phyloP scores from a whole-genome alignment of 1,284 basidiomycete genomes.

The Ustilago hordei region DNA sequence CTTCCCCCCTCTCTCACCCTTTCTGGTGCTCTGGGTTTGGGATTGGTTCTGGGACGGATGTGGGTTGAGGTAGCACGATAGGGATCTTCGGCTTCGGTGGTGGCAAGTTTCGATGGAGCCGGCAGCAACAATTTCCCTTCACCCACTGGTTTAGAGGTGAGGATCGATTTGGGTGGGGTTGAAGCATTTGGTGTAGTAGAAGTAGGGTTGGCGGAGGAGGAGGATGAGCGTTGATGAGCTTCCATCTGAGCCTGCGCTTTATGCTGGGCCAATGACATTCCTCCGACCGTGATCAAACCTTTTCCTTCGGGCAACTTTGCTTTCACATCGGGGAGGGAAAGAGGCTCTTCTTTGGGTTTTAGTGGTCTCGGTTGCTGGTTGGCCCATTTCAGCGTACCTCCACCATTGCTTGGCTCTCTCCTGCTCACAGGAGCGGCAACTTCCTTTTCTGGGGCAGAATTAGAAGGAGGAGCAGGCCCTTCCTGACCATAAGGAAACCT shows the following conservation, averaged over 20 bases:
- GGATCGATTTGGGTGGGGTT: constrained; percentile 11
- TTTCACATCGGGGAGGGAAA: neutral
- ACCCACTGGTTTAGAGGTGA: neutral
- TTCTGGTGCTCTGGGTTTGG: neutral
- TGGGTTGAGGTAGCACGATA: constrained; percentile 15
- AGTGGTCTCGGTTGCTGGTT: neutral
- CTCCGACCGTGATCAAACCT: constrained; percentile 32
- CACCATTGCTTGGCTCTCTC: neutral
- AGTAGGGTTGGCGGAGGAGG: neutral
- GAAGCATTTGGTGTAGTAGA: neutral
- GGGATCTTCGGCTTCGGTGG: constrained; percentile 17
- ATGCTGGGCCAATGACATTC: constrained; percentile 18
- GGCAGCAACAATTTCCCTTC: constrained; percentile 21
- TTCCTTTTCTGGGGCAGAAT: neutral
- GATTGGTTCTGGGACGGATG: neutral
- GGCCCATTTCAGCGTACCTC: neutral
- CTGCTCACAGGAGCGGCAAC: neutral
- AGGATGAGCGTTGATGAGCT: neutral
- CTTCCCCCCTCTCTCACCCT: neutral
- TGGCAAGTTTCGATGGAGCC: constrained; percentile 18
- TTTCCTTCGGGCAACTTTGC: constrained; percentile 20
- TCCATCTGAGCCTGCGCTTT: constrained; percentile 16
- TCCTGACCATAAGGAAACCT: constrained; percentile 49
- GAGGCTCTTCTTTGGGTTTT: neutral
- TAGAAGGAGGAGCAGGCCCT: neutral